Evolutionary conservation across 2,329 filamentous ascomycete genomes (phyloP).

Genomic region (Curvularia sp.): DNA sequence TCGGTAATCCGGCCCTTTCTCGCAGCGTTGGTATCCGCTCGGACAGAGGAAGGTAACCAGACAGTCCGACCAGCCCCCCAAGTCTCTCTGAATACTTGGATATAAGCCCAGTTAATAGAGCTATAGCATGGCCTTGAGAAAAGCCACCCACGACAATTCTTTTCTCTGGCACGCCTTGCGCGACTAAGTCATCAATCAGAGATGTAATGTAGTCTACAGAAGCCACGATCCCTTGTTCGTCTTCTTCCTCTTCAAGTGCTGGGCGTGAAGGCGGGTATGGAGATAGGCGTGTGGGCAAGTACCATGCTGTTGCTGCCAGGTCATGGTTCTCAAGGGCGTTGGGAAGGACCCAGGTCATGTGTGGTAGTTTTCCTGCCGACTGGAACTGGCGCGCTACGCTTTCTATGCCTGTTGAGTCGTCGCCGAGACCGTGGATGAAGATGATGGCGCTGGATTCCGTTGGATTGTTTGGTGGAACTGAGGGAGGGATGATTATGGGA

Average conservation of each 20-base stretch:
- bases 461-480: slow-evolving; percentile 42
- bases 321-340: slow-evolving; percentile 58
- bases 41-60: slow-evolving; percentile 57
- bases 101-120: slow-evolving; percentile 53
- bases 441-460: slow-evolving; percentile 54
- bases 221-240: slow-evolving; percentile 54
- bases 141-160: slow-evolving; percentile 58
- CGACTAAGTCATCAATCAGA: slow-evolving; percentile 53
- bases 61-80: slow-evolving; percentile 53
- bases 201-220: slow-evolving; percentile 52
- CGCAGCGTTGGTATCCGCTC: slow-evolving; percentile 51
- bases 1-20: slow-evolving; percentile 46
- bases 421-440: slow-evolving; percentile 57
- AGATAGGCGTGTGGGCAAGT: slow-evolving; percentile 51
- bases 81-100: slow-evolving; percentile 53
- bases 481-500: slow-evolving; percentile 51
- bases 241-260: slow-evolving; percentile 56
- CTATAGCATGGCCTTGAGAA: slow-evolving; percentile 57
- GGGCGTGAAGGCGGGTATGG: slow-evolving; percentile 51
- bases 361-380: slow-evolving; percentile 55
- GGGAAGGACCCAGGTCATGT: slow-evolving; percentile 60
- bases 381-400: slow-evolving; percentile 58
- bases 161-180: slow-evolving; percentile 51
- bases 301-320: slow-evolving; percentile 57
- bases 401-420: slow-evolving; percentile 55